These are phyloP conservation scores for Isabelozyma gotoi DNA, from an alignment of 805 yeast species.

Conservation along the genomic window DNA sequence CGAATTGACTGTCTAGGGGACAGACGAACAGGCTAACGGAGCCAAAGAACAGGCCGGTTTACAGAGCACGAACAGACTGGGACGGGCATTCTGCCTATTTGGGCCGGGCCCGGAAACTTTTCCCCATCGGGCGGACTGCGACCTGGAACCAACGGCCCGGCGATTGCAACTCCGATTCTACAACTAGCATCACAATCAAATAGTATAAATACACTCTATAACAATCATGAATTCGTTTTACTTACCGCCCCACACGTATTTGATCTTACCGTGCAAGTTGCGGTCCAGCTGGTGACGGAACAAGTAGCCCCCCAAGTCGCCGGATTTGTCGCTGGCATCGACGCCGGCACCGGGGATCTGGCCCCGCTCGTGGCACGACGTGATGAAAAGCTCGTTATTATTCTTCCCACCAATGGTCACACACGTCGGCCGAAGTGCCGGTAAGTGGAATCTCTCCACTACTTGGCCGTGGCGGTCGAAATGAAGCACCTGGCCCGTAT, in stretches of 20 bases:
- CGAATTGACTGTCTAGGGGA: too few species aligned
- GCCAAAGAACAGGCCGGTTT: too few species aligned
- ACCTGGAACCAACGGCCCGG: too few species aligned
- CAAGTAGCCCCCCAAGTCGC: constrained; percentile 64
- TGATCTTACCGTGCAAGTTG: constrained; percentile 23
- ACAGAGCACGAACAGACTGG: too few species aligned
- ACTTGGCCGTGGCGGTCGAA: constrained; percentile 50
- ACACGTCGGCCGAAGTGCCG: constrained; percentile 63
- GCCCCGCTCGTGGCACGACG: constrained; percentile 58
- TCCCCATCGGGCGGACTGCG: too few species aligned
- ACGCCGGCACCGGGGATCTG: constrained; percentile 32
- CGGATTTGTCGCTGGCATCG: constrained; percentile 22
- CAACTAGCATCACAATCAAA: too few species aligned
- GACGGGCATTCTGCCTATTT: too few species aligned
- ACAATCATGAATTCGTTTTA: background rate
- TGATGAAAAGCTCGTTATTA: constrained; percentile 59
- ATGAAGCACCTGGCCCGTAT: constrained; percentile 56
- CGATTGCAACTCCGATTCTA: too few species aligned
- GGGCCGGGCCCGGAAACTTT: too few species aligned
- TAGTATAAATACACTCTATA: background rate
- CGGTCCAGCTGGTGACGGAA: constrained; percentile 44
- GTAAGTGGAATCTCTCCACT: constrained; percentile 52
- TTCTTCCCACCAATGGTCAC: constrained; percentile 66
- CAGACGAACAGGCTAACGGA: too few species aligned
- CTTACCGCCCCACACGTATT: constrained; percentile 31